Percentiles rank a stretch among this genome's conserved stretches.
Conservation (phyloP, 2,329 filamentous ascomycete genomes). For the Epicoccum sorghinum region DNA sequence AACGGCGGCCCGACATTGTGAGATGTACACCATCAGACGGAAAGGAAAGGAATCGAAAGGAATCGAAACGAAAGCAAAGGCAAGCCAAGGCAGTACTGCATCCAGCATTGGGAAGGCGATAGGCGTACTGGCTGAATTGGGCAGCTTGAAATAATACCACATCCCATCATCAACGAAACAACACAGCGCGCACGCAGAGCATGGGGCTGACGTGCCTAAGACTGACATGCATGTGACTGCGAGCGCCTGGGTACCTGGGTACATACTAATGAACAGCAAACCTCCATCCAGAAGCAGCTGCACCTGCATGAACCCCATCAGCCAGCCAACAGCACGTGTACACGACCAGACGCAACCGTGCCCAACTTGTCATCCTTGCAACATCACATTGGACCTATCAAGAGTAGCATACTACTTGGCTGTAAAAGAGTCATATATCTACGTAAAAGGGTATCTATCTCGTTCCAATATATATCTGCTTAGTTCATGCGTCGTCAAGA, state of each 20-base stretch:
- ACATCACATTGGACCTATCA: background rate
- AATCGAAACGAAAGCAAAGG: too few species aligned
- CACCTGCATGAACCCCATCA: background rate
- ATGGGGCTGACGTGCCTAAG: background rate
- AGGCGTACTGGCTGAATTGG: slow-evolving; percentile 28
- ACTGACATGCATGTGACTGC: background rate
- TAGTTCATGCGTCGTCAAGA: background rate
- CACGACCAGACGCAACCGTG: slow-evolving; percentile 2
- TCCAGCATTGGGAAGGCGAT: slow-evolving; percentile 28
- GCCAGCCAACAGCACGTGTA: slow-evolving; percentile 2
- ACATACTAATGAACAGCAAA: background rate
- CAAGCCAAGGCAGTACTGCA: background rate
- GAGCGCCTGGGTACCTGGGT: background rate
- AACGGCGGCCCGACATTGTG: background rate
- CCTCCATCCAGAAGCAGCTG: background rate
- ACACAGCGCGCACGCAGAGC: background rate
- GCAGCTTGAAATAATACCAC: slow-evolving; percentile 17
- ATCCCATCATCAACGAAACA: background rate
- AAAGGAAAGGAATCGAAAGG: background rate
- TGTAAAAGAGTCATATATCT: background rate
- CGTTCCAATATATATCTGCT: background rate
- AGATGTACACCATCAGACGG: background rate
- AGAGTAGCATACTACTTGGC: background rate
- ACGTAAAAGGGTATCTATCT: slow-evolving; percentile 22
- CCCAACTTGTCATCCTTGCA: background rate